Evolutionary conservation across 2,329 filamentous ascomycete species (phyloP), one percentile per base, ranked within the genome.

Genomic region (Trichoderma koningiopsis): DNA sequence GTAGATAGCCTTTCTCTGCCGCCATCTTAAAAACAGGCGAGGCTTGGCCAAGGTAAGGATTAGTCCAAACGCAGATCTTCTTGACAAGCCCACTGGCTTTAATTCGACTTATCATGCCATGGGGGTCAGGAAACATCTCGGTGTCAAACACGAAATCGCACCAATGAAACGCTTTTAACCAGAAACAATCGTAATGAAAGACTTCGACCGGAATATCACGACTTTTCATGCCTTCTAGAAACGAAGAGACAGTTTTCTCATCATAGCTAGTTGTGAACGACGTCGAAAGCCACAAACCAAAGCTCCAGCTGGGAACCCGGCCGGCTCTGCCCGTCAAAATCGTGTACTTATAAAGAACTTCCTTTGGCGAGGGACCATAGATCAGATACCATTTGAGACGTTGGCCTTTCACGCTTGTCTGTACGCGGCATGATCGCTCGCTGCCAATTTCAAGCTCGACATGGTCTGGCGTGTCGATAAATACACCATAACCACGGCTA

Each of bases 111-210:
- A 93, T 88, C 74, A 90, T 89, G 0, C 84, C 87, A 62, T 84
- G 83, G 1, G 91, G 88, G 72, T 93, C 89, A 0, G 90, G 89
- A 78, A 93, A 93, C 73, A 86, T 86, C 58, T 89, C 86, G 1
- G 84, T 80, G 74, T 91, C 89, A 79, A 92, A 93, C 62, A 89
- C 84, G 72, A 93, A 92, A 77, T 92, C 90, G 70, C 89, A 92
- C 91, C 90, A 93, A 68, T 88, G 87, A 76, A 92, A 92, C 1
- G 88, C 89, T 71, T 89, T 89, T 84, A 93, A 89, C 90, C 90
- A 93, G 83, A 92, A 93, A 77, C 88, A 91, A 76, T 93, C 91
- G 72, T 91, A 93, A 77, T 93, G 91, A 78, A 93, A 92, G 3
- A 92, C 89, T 47, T 90, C 87, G 1, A 93, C 84, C 0, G 89